These are phyloP conservation scores for Yamadazyma spencermartinsiae DNA, from an alignment of 1,139 yeast species.

Conservation along the genomic window DNA sequence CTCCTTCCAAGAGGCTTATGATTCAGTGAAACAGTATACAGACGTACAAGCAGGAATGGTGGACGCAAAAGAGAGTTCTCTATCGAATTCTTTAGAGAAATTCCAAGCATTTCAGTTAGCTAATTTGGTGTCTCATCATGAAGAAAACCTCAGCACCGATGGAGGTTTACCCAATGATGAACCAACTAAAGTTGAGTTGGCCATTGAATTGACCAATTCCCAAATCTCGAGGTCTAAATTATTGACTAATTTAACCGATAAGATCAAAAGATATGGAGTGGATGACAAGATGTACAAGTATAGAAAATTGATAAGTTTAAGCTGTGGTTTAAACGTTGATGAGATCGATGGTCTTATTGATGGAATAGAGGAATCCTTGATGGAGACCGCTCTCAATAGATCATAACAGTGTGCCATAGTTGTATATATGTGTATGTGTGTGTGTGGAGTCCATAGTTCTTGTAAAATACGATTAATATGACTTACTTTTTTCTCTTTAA, in stretches of 20 bases:
- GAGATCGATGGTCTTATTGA: slow-evolving; percentile 69
- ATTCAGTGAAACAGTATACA: slow-evolving; percentile 22
- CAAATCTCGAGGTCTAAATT: slow-evolving; percentile 53
- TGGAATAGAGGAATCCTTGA: slow-evolving; percentile 46
- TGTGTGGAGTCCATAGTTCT: too few relatives aligned
- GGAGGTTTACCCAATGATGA: slow-evolving; percentile 15
- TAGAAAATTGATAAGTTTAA: slow-evolving; percentile 74
- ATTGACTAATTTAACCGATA: slow-evolving; percentile 37
- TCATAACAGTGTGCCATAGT: neutral
- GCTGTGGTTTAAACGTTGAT: slow-evolving; percentile 78
- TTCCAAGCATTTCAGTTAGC: slow-evolving; percentile 34
- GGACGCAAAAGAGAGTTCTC: slow-evolving; percentile 34
- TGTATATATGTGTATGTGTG: neutral
- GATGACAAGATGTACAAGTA: slow-evolving; percentile 72
- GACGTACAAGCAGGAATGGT: slow-evolving; percentile 29
- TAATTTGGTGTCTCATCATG: slow-evolving; percentile 29
- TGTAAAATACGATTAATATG: too few relatives aligned
- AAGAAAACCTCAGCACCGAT: slow-evolving; percentile 14
- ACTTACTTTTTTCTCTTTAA: too few relatives aligned
- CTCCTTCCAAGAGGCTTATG: slow-evolving; percentile 31
- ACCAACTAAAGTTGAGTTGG: slow-evolving; percentile 22
- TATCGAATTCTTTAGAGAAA: slow-evolving; percentile 27
- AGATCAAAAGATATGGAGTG: slow-evolving; percentile 40
- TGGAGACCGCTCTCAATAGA: slow-evolving; percentile 23
- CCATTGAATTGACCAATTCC: slow-evolving; percentile 49